phyloP scores from a whole-genome alignment of 352 stramenopile species.

The Pythium monospermum region DNA sequence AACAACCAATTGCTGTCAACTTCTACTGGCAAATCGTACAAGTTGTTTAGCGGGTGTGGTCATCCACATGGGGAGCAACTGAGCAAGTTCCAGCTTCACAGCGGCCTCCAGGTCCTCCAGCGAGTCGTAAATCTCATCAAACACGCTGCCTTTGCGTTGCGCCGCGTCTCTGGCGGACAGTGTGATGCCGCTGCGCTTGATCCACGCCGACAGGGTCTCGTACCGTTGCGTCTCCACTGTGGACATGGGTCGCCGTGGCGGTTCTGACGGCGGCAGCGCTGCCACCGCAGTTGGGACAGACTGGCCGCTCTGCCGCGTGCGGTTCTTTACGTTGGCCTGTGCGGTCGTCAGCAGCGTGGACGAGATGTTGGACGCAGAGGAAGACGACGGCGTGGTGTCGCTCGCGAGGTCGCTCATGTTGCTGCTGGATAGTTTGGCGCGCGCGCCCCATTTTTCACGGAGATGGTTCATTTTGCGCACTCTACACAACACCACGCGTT shows the following conservation, averaged over 20 bases:
- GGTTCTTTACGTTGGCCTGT: slow-evolving; percentile 10
- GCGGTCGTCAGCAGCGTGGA: neutral
- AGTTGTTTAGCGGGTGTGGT: neutral
- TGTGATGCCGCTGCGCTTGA: slow-evolving; percentile 13
- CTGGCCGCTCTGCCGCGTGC: neutral
- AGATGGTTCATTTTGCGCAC: slow-evolving; percentile 28
- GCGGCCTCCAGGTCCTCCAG: slow-evolving; percentile 21
- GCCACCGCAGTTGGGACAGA: neutral
- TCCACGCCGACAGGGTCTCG: slow-evolving; percentile 15
- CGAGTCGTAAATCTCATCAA: slow-evolving; percentile 20
- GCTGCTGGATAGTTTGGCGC: slow-evolving; percentile 18
- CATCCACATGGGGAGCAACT: slow-evolving; percentile 6
- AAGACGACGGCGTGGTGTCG: slow-evolving; percentile 3
- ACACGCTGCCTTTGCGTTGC: neutral
- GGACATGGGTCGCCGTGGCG: neutral
- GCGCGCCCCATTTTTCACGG: slow-evolving; percentile 22
- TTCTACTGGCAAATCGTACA: neutral
- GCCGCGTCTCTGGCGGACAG: neutral
- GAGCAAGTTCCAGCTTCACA: slow-evolving; percentile 17
- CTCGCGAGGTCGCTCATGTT: slow-evolving; percentile 14
- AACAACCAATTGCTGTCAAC: too few relatives aligned
- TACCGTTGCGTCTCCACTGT: slow-evolving; percentile 15
- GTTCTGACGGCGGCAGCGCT: neutral
- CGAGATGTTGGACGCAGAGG: neutral
- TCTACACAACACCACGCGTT: neutral